Evolutionary conservation across 2,329 filamentous ascomycete genomes (phyloP), one percentile per base, ranked within the genome.

Genomic region (Bertia moriformis): DNA sequence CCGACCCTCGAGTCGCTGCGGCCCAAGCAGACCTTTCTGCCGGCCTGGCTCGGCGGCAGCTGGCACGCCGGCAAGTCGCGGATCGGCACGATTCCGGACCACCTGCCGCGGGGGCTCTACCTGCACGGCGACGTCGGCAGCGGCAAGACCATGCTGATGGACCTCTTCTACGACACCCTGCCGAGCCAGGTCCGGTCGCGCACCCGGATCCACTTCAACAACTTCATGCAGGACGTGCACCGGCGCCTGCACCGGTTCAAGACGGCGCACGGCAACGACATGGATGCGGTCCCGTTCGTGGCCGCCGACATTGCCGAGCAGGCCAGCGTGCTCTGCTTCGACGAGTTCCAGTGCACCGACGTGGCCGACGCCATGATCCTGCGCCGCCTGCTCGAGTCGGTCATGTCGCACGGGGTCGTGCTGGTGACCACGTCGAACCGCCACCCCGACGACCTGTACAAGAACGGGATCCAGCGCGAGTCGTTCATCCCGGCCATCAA

Each of bases 81-180:
- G 18, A 60, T 68, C 14, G 59, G 61, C 39, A 58, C 62, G 4
- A 82, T 93, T 15, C 78, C 86, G 1, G 59, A 69, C n/a, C 69
- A 80, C 45, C 66, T 95, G 1, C 91, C 91, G 0, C 82, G 85
- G 46, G 91, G 91, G 0, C 62, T 98, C 19, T 98, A 98, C 59
- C 81, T 98, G 57, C 95, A 84, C 52, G 91, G 91, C 42, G 91
- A 98, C 56, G 91, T 98, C 2, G 91, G 91, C 32, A 93, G 86
- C 51, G 91, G 91, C 44, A 98, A 98, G 69, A 98, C 91, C 2
- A 98, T 98, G 91, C 68, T 98, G 54, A 98, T 98, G 91, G 89
- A 98, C 55, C 67, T 98, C 38, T 95, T 96, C 59, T 94, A 88
- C 63, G 88, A 96, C 46, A 95, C 89, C 0, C 65, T 96, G 17